phyloP scores from a whole-genome alignment of 768 basidiomycete species.

The Asterophora lycoperdoides region DNA sequence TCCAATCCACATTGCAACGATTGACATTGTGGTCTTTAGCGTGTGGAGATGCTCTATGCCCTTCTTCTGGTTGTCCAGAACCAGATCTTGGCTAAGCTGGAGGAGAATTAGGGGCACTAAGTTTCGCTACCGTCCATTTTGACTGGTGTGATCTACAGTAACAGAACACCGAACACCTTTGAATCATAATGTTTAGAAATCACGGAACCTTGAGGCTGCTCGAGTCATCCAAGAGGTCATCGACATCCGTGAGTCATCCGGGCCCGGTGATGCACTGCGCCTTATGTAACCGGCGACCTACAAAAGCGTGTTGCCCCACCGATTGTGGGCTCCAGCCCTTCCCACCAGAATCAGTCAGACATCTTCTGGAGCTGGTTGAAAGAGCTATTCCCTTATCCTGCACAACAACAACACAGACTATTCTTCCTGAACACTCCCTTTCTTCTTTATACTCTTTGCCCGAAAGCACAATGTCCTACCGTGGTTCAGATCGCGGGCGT shows the following conservation, averaged over 20 bases:
- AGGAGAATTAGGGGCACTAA: not conserved
- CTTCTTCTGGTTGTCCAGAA: conserved; percentile 59
- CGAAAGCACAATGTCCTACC: conserved; percentile 29
- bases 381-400: conserved; percentile 10
- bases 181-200: no score
- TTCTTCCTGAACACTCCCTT: not conserved
- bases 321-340: conserved; percentile 9
- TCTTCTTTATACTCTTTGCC: no score
- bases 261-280: not conserved
- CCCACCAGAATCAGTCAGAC: conserved; percentile 12
- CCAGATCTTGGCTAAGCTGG: conserved; percentile 44
- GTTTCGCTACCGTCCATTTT: no score
- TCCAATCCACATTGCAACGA: not conserved
- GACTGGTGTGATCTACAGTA: no score
- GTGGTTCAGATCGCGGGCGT: conserved; percentile 32
- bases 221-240: no score
- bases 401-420: conserved; percentile 2
- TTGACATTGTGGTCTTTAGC: conserved; percentile 27
- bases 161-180: no score
- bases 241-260: no score
- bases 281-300: not conserved
- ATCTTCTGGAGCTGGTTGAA: conserved; percentile 11
- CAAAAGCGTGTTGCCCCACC: not conserved
- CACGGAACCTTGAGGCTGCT: no score
- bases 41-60: conserved; percentile 59